Evolutionary conservation across 2,329 filamentous ascomycete genomes (phyloP).

Genomic region (Neonectria sp.): DNA sequence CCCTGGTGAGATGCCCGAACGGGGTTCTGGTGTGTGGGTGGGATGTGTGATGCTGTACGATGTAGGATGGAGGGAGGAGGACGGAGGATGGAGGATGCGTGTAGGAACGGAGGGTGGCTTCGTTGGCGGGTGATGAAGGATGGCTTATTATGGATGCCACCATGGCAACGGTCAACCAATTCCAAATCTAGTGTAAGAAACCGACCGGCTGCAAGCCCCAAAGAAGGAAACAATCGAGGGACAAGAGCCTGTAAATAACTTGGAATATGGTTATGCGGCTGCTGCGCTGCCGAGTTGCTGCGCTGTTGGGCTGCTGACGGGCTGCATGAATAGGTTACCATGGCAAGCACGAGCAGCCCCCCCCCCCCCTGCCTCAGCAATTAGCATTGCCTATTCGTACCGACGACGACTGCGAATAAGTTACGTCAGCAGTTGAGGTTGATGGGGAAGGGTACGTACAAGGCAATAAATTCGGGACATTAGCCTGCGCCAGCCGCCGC

Average conservation of each 20-base stretch:
- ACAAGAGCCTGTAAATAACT: not conserved
- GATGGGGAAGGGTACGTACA: not conserved
- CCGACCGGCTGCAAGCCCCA: not conserved
- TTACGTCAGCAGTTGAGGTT: not conserved
- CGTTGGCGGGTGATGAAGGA: not conserved
- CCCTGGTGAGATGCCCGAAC: constrained; percentile 8
- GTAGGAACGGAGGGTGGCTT: not conserved
- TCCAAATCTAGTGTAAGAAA: not conserved
- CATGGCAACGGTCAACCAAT: not conserved
- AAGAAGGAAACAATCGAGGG: not conserved
- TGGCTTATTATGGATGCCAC: not conserved
- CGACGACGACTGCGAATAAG: no score
- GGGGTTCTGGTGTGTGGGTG: not conserved
- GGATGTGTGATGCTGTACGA: not conserved
- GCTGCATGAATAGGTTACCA: constrained; percentile 13
- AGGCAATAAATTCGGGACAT: not conserved
- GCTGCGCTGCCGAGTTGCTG: no score
- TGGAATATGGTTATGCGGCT: not conserved
- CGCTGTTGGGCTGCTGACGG: constrained; percentile 20
- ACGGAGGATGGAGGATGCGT: not conserved
- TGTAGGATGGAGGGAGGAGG: not conserved
- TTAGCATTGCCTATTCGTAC: no score
- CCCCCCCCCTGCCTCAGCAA: not conserved
- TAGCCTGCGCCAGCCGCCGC: not conserved
- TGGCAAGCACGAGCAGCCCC: not conserved